Evolutionary conservation across 2,329 filamentous ascomycete species (phyloP), one percentile per base, ranked within the genome.

Genomic region (Anisogramma anomala): DNA sequence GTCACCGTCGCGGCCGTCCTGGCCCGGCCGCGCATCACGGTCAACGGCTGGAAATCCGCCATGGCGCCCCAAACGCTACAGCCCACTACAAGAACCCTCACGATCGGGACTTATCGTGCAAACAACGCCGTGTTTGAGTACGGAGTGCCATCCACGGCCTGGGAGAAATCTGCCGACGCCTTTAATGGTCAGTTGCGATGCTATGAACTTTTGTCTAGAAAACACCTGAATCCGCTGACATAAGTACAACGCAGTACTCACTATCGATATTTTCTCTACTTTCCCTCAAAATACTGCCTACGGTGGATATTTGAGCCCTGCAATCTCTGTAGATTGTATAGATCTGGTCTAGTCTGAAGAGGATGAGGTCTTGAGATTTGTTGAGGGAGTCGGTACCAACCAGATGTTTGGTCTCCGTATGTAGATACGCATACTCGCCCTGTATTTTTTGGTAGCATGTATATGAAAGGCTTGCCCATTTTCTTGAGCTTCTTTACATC

Each of bases 1-100:
- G 53, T 59, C 27, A 59, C 57, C 1, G 51, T 58, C 43, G 56
- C 50, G 6, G 57, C 53, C 42, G 55, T 57, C 41, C 49, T 48
- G 36, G 56, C 54, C 6, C 54, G 57, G 3, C 57, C 56, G 0
- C 52, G 51, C 25, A 56, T 58, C 30, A 49, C 41, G 7, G 54
- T 58, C 23, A 59, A 59, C 39, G 41, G 41, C 28, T 59, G 53
- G 57, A 45, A 49, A 5, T 53, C 51, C n/a, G 20, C 43, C 2
- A 33, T 55, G 0, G 53, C 55, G 6, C 41, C 48, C 2, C 54
- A 55, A 4, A 58, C 54, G 2, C 51, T 31, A 10, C 55, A 59
- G 38, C 54, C 48, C 2, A 49, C 51, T 36, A 59, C 56, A 0
- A 49, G 57, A 22, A 56, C 54, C 41, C 41, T 58, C n/a, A 58